A percentile compares a stretch with the other conserved stretches of the same genome.
phyloP scores from a whole-genome alignment of 495 filamentous ascomycete genomes.

The Umbilicaria muhlenbergii region DNA sequence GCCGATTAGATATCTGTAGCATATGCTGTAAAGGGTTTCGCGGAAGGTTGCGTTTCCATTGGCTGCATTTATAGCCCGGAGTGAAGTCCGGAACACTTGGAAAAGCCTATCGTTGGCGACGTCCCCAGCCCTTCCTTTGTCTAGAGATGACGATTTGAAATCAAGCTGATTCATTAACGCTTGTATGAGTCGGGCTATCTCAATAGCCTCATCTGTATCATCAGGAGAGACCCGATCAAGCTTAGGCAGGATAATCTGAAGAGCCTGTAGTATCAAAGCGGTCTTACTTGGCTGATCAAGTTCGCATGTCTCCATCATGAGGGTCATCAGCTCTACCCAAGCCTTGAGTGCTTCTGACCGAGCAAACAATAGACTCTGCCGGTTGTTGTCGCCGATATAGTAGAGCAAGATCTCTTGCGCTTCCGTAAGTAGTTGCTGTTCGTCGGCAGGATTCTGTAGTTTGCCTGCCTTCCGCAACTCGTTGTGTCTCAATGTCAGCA shows the following conservation, averaged over 20 bases:
- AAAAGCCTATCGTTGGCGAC: conserved; percentile 77
- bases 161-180: conserved; percentile 60
- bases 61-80: conserved; percentile 58
- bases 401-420: conserved; percentile 37
- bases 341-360: conserved; percentile 50
- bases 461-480: conserved; percentile 35
- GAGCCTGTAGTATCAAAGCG: conserved; percentile 63
- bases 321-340: conserved; percentile 67
- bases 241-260: conserved; percentile 75
- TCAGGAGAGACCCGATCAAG: conserved; percentile 56
- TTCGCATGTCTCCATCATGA: conserved; percentile 64
- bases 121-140: conserved; percentile 40
- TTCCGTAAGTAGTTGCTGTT: conserved; percentile 41
- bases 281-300: conserved; percentile 50
- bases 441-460: conserved; percentile 37
- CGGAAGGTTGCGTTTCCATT: conserved; percentile 53
- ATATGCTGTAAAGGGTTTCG: conserved; percentile 74
- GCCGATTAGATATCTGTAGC: conserved; percentile 65
- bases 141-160: conserved; percentile 29
- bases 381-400: conserved; percentile 54
- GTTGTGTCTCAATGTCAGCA: conserved; percentile 34
- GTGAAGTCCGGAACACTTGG: conserved; percentile 72
- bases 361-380: conserved; percentile 41
- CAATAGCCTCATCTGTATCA: conserved; percentile 46
- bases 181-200: conserved; percentile 64